Conservation (phyloP, 225 moss, liverwort and hornwort genomes). For the Pseudoscleropodium purum region DNA sequence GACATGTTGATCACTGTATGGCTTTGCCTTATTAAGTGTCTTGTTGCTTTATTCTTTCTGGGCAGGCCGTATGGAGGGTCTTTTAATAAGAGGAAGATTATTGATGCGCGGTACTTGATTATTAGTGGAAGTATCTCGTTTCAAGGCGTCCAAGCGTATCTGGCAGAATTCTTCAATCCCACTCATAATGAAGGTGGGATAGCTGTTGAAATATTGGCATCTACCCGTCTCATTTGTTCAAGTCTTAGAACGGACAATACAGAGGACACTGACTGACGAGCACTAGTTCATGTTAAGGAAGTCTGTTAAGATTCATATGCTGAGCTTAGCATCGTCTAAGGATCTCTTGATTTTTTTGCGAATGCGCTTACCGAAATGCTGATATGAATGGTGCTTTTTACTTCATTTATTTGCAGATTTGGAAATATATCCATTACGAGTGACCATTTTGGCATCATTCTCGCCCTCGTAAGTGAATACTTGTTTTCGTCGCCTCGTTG, state of each 20-base stretch:
- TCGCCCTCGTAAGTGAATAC: constrained; percentile 69
- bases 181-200: constrained; percentile 73
- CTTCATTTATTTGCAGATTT: constrained; percentile 45
- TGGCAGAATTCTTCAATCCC: constrained; percentile 89
- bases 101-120: constrained; percentile 72
- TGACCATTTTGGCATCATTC: constrained; percentile 75
- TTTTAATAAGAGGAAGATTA: constrained; percentile 52
- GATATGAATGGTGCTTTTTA: not conserved
- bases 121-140: constrained; percentile 77
- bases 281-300: not conserved
- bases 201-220: not conserved
- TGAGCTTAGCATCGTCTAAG: not conserved
- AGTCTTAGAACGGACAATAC: not conserved
- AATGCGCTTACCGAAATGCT: not conserved
- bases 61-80: constrained; percentile 87
- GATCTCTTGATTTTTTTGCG: not conserved
- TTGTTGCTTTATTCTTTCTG: not conserved
- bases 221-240: not conserved
- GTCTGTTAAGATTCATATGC: not conserved
- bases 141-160: constrained; percentile 45
- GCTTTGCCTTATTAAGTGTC: not conserved
- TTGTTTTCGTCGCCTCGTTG: not conserved
- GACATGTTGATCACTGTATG: not conserved
- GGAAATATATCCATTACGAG: constrained; percentile 69
- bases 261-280: not conserved